Evolutionary conservation across 176 grass and related monocot species (phyloP), one percentile per base, ranked within the genome.

Genomic region (Triticum urartu): DNA sequence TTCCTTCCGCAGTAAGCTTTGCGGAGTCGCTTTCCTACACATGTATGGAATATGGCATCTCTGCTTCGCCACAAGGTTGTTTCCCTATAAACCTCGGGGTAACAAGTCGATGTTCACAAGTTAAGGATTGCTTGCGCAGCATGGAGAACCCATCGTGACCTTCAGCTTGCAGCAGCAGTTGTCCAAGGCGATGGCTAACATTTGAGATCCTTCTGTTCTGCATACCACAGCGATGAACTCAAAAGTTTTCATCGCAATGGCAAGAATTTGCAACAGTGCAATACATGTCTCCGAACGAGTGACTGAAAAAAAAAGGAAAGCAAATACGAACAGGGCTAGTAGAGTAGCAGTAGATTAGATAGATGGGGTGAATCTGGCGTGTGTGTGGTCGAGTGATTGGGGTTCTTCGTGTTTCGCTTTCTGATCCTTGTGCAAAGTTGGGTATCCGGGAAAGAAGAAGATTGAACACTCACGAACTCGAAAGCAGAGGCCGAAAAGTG

Each of bases 351-450:
- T 30, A 30, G 38, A 45, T 73, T 30, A 30, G 38, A 45, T 73
- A 26, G 70, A 73, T 45, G 6, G 21, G 70, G 21, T 25, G 38
- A 73, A 45, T 45, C 39, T 45, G n/a, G 11, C 21, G 11, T 25
- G 70, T 40, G 7, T 73, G 39, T 17, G 68, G 42, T 40, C 30
- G 20, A 72, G 3, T 12, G 14, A 28, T 87, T 50, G 61, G 25
- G 9, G 18, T 32, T 80, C 35, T 74, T 39, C 64, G 33, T 67
- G 7, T 79, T 24, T 79, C 56, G 63, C 64, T 47, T 86, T 90
- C 84, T 86, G 17, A 54, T 72, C 5, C 54, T 78, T 25, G 24
- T 14, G 48, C 28, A 90, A 78, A 86, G 56, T 4, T 79, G 68
- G 17, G 65, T 30, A 86, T 66, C 35, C 30, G 39, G 34, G 39